These are phyloP conservation scores for Trametes sanguinea DNA, from an alignment of 768 basidiomycete genomes.

Conservation along the genomic window DNA sequence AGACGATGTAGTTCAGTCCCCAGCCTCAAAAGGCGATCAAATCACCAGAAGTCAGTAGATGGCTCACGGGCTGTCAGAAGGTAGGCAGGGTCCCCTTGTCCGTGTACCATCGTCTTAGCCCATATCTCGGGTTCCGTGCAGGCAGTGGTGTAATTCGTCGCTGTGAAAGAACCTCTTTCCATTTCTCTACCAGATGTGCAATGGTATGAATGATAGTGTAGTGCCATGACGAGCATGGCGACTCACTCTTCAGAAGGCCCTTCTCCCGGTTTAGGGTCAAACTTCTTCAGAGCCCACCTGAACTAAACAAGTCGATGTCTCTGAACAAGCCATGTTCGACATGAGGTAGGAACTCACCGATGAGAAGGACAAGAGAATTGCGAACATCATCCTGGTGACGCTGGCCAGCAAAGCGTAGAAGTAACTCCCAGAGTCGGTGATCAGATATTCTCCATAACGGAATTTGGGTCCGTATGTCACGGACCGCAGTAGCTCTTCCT, in stretches of 20 bases:
- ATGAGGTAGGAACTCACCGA: slow-evolving; percentile 28
- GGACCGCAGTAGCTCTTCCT: slow-evolving; percentile 23
- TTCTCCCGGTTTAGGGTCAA: slow-evolving; percentile 55
- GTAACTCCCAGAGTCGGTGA: slow-evolving; percentile 33
- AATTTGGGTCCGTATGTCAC: slow-evolving; percentile 68
- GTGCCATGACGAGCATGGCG: neutral
- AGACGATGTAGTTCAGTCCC: neutral
- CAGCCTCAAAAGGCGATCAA: neutral
- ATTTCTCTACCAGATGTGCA: slow-evolving; percentile 44
- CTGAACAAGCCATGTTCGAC: neutral
- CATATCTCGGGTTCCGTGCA: slow-evolving; percentile 41
- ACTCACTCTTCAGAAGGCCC: slow-evolving; percentile 69
- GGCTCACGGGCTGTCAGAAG: slow-evolving; percentile 53
- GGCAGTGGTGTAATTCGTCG: slow-evolving; percentile 72
- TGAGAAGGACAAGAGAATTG: slow-evolving; percentile 20
- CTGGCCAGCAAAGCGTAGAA: slow-evolving; percentile 45
- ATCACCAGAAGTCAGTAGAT: slow-evolving; percentile 20
- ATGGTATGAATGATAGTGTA: neutral
- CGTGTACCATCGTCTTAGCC: slow-evolving; percentile 58
- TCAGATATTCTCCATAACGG: slow-evolving; percentile 72
- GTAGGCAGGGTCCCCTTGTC: slow-evolving; percentile 80
- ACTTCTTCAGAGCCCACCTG: slow-evolving; percentile 56
- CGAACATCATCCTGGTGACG: neutral
- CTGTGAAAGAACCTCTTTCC: slow-evolving; percentile 59
- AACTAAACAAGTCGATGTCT: slow-evolving; percentile 38